Base-by-base conservation (phyloP, 129 eudicot genomes). In the Helichrysum umbraculigerum region DNA sequence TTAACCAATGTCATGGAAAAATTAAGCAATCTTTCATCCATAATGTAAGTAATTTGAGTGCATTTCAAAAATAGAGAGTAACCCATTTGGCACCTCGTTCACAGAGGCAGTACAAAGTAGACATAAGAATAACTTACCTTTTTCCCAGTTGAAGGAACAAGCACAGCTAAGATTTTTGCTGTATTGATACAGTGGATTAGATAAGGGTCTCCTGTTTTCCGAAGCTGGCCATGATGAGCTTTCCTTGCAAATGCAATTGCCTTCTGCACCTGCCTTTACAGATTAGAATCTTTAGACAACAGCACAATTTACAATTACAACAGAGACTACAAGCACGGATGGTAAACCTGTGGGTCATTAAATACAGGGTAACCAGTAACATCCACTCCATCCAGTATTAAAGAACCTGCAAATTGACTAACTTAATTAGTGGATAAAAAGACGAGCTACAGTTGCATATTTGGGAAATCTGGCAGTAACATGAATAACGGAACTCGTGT, bases 151-250 rank as follows among this genome's bases (percentile, higher is more conserved):
- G 97, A 77, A n/a, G 98, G 98, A 76, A 90, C 89, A 76, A 93
- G 83, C 2, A 76, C 88, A 64, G 97, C 98, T 66, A 93, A 66
- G 52, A 88, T 90, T 83, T 87, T 90, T 8, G 88, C 98, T 4
- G 98, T 93, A 86, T 93, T 92, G 78, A 93, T 91, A 74, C 98
- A 93, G 75, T 93, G 98, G 68, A 97, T 79, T 66, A 93, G 39
- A 79, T 93, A 93, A 17, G 97, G 88, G 57, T 93, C 98, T 81
- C 96, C 97, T 0, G 96, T 90, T 84, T 82, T 90, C 35, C 97
- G 86, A 42, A 79, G 73, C 85, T 93, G 97, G 52, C 97, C 98
- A 30, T 83, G 79, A 73, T 93, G 98, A 71, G 98, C 98, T 81
- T 83, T 93, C 87, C 85, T 87, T 4, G 98, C 96, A 93, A 93